Conservation (phyloP, 495 filamentous ascomycete genomes). For the Neurospora sp. region DNA sequence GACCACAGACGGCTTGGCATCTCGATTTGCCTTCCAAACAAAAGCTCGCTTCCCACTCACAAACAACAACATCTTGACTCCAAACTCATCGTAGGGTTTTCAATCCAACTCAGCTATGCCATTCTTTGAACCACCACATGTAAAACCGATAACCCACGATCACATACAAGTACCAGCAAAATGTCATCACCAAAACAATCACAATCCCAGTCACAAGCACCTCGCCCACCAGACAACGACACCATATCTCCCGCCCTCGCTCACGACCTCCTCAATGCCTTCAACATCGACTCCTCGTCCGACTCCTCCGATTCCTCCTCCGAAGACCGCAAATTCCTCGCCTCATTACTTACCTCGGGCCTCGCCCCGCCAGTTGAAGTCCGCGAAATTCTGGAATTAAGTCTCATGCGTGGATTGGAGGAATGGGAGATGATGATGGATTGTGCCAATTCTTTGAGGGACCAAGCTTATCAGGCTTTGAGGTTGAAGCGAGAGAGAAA, state of each 20-base stretch:
- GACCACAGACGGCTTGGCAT: neutral
- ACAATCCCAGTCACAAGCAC: neutral
- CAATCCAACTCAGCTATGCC: neutral
- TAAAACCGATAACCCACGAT: neutral
- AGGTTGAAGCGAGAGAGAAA: neutral
- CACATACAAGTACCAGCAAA: neutral
- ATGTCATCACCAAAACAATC: neutral
- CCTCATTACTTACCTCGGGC: constrained; percentile 11
- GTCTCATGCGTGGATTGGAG: constrained; percentile 22
- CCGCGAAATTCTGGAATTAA: constrained; percentile 12
- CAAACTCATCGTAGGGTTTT: neutral
- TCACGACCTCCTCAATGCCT: constrained; percentile 15
- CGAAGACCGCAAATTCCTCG: constrained; percentile 14
- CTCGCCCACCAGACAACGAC: neutral
- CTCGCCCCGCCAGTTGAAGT: constrained; percentile 16
- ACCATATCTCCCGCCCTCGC: neutral
- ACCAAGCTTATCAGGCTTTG: neutral
- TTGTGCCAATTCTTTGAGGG: constrained; percentile 19
- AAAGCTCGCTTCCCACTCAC: neutral
- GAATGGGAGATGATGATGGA: constrained; percentile 24
- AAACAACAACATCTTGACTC: neutral
- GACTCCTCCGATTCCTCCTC: constrained; percentile 14
- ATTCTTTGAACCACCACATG: neutral
- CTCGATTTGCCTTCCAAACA: neutral
- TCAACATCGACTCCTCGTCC: constrained; percentile 13